Percentiles rank a stretch among this genome's conserved stretches.
These are phyloP conservation scores for Pterocarpus macrocarpus DNA, from an alignment of 306 rosid species.

Conservation along the genomic window DNA sequence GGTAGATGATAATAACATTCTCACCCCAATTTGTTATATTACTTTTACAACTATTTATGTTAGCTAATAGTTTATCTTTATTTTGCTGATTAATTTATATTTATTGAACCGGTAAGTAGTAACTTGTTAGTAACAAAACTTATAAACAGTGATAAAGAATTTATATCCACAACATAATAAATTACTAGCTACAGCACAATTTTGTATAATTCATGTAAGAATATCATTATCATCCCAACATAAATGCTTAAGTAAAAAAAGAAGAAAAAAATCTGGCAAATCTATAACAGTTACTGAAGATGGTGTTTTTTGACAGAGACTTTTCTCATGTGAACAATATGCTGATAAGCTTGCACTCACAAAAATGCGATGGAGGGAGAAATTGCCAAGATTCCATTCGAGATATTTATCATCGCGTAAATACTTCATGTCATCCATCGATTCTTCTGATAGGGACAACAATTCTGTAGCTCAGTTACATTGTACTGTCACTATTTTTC, in stretches of 20 bases:
- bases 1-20: neutral
- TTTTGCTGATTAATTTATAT: neutral
- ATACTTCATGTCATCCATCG: constrained; percentile 36
- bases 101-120: neutral
- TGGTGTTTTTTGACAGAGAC: constrained; percentile 62
- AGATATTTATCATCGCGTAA: constrained; percentile 68
- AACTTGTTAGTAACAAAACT: neutral
- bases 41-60: neutral
- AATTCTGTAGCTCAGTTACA: constrained; percentile 8
- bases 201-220: neutral
- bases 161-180: neutral
- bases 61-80: neutral
- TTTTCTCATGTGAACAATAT: constrained; percentile 71
- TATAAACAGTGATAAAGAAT: neutral
- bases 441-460: constrained; percentile 36
- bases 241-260: neutral
- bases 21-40: neutral
- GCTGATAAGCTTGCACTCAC: constrained; percentile 68
- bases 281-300: constrained; percentile 19
- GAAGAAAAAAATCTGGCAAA: neutral
- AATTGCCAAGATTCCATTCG: constrained; percentile 60
- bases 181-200: neutral
- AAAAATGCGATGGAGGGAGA: constrained; percentile 66
- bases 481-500: neutral
- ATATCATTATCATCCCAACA: constrained; percentile 6